These are phyloP conservation scores for Sesbania bispinosa DNA, from an alignment of 306 rosid genomes.

Conservation along the genomic window DNA sequence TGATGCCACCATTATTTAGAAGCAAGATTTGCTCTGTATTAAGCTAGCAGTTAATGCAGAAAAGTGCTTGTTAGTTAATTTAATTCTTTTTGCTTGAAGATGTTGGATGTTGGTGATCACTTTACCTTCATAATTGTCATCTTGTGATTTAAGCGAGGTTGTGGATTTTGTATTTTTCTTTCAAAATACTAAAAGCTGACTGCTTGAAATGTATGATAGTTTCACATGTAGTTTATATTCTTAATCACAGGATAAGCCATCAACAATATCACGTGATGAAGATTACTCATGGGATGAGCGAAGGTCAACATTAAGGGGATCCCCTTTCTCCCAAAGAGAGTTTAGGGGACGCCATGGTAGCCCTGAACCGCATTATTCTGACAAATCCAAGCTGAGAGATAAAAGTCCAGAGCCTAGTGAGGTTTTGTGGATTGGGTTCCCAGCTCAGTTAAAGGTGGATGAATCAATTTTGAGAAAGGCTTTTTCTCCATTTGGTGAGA, in stretches of 20 bases:
- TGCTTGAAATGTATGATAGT: neutral
- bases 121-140: neutral
- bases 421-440: conserved; percentile 97
- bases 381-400: conserved; percentile 62
- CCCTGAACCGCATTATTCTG: conserved; percentile 59
- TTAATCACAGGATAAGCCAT: conserved; percentile 77
- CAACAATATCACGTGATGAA: conserved; percentile 48
- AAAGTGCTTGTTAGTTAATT: neutral
- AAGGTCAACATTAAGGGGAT: conserved; percentile 50
- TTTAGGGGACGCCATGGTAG: conserved; percentile 53
- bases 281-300: conserved; percentile 67
- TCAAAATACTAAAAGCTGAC: neutral
- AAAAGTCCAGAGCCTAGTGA: conserved; percentile 87
- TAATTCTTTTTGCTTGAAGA: neutral
- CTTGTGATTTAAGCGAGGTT: conserved; percentile 7
- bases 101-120: conserved; percentile 18
- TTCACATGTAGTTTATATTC: conserved; percentile 36
- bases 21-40: neutral
- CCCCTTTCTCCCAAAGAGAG: conserved; percentile 66
- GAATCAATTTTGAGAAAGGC: conserved; percentile 67
- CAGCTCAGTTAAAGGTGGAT: conserved; percentile 80
- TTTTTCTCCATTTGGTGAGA: conserved; percentile 88
- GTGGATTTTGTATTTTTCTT: neutral
- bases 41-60: neutral
- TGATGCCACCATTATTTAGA: conserved; percentile 14